Evolutionary conservation across 2,329 filamentous ascomycete genomes (phyloP), one percentile per base, ranked within the genome.

Genomic region (Fusarium secorum): DNA sequence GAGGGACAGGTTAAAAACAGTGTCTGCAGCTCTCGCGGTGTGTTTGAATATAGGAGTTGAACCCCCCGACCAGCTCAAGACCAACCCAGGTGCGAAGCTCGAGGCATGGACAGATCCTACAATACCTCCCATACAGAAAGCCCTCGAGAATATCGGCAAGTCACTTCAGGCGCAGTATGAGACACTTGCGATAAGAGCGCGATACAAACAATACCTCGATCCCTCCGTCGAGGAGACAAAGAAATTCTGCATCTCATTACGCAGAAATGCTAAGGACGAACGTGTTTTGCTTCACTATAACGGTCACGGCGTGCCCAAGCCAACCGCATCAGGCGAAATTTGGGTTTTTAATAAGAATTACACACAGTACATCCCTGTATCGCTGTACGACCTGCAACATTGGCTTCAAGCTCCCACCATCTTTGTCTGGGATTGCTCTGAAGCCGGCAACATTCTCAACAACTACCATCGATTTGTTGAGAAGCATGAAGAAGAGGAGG

Each of bases 321-420:
- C 96, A 6, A 99, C 96, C 1, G 90, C 93, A 6, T 98, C 95
- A 8, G 96, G 96, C 18, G 96, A 99, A 80, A 97, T 99, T 24
- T 99, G 96, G 96, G 97, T 98, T 9, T 99, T 99, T 81, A 99
- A 99, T 82, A 95, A 96, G 75, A 98, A 94, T 74, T 99, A 98
- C 79, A 99, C 96, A 0, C 96, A 99, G 81, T 99, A 99, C 79
- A 99, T 99, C 44, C 96, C 96, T 0, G 93, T 99, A 45, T 97
- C 95, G 2, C 84, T 99, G 13, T 98, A 97, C 77, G 96, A 99
- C 78, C 83, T 99, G 46, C 95, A 98, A 81, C 91, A 93, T 64
- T 99, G 96, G 96, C 89, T 99, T 11, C 94, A 95, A 68, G 95
- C 95, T 1, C 96, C 96, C 1, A 97, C 95, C 66, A 90, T 99